These are phyloP conservation scores for Umbilicaria muhlenbergii DNA, from an alignment of 495 filamentous ascomycete species.

Conservation along the genomic window DNA sequence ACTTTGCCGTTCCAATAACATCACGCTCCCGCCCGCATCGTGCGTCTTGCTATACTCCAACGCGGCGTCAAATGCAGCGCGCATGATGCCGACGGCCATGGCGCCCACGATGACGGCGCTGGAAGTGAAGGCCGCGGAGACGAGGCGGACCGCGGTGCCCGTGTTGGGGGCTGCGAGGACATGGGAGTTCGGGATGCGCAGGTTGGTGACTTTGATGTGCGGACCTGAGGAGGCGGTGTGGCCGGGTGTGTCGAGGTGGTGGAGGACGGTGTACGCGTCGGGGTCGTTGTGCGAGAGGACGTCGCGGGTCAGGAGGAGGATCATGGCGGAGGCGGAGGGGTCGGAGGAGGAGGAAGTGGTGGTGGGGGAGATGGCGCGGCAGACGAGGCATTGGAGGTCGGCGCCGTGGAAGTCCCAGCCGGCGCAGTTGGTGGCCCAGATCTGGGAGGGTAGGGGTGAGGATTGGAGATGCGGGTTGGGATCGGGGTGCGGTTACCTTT, in stretches of 20 bases:
- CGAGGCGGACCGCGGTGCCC: constrained; percentile 17
- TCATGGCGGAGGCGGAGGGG: constrained; percentile 23
- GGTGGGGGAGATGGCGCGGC: constrained; percentile 17
- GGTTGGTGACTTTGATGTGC: constrained; percentile 29
- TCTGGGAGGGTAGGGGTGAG: constrained; percentile 11
- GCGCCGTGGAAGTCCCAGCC: constrained; percentile 37
- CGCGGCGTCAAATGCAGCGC: constrained; percentile 35
- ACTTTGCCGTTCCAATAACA: constrained; percentile 30
- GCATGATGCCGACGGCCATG: constrained; percentile 37
- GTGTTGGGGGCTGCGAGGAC: constrained; percentile 27
- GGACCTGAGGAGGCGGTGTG: constrained; percentile 30
- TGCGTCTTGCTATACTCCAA: constrained; percentile 30
- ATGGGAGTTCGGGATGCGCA: constrained; percentile 30
- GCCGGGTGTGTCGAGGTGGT: constrained; percentile 26
- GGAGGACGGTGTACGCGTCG: constrained; percentile 25
- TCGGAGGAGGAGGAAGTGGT: constrained; percentile 9
- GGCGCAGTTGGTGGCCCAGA: constrained; percentile 37
- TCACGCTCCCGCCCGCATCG: constrained; percentile 22
- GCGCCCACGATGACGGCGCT: constrained; percentile 35
- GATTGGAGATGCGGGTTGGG: no score
- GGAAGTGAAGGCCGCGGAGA: constrained; percentile 23
- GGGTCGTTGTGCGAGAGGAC: constrained; percentile 25
- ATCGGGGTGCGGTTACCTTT: constrained; percentile 20
- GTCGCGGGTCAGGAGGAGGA: constrained; percentile 30
- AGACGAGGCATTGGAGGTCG: constrained; percentile 37